Evolutionary conservation across 2,329 filamentous ascomycete species (phyloP).

Genomic region (Bisporella sp.): DNA sequence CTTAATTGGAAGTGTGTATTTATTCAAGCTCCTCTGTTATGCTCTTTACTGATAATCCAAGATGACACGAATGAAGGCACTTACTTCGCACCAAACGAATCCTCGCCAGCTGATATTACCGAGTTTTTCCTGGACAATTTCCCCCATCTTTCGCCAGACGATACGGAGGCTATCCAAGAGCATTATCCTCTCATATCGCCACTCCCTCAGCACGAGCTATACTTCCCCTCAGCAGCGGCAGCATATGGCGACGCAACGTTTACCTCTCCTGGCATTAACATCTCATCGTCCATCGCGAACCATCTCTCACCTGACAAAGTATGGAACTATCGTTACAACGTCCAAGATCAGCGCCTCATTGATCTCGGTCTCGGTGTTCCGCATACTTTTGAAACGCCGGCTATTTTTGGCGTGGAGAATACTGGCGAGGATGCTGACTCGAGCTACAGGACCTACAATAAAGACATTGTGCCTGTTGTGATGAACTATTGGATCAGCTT

Average conservation of each 20-base stretch:
- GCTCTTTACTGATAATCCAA: neutral
- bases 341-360: slow-evolving; percentile 32
- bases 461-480: slow-evolving; percentile 25
- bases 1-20: slow-evolving; percentile 29
- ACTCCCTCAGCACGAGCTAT: slow-evolving; percentile 26
- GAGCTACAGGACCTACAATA: slow-evolving; percentile 26
- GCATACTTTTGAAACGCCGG: slow-evolving; percentile 29
- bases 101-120: slow-evolving; percentile 26
- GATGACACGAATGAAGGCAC: slow-evolving; percentile 51
- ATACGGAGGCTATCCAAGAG: slow-evolving; percentile 24
- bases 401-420: slow-evolving; percentile 32
- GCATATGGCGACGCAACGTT: slow-evolving; percentile 42
- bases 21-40: neutral
- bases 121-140: slow-evolving; percentile 32
- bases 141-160: slow-evolving; percentile 24
- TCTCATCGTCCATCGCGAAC: slow-evolving; percentile 27
- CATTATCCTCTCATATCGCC: slow-evolving; percentile 24
- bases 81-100: slow-evolving; percentile 38
- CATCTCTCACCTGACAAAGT: slow-evolving; percentile 28
- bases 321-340: slow-evolving; percentile 43
- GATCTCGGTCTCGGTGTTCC: slow-evolving; percentile 30
- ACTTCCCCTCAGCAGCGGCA: slow-evolving; percentile 33
- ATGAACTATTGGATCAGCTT: slow-evolving; percentile 40
- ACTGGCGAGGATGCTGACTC: slow-evolving; percentile 26
- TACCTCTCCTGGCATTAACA: slow-evolving; percentile 36